A percentile compares a stretch with the other conserved stretches of the same genome.
phyloP scores from a whole-genome alignment of 2,329 filamentous ascomycete species.

The Fusarium poae region DNA sequence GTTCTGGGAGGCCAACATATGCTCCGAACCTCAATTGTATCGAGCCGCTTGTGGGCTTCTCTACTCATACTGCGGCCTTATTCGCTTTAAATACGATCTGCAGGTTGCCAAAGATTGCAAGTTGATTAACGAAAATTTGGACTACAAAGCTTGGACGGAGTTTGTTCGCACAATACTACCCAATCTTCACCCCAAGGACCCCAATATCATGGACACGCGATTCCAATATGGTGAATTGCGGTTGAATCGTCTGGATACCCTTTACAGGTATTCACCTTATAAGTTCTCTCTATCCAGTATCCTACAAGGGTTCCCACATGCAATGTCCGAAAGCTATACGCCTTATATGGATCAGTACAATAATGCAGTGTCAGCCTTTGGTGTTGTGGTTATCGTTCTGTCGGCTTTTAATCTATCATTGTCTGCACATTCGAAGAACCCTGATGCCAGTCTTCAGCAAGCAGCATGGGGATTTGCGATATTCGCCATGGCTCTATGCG shows the following conservation, averaged over 20 bases:
- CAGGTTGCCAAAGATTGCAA: background rate
- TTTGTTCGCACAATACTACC: background rate
- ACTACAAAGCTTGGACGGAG: background rate
- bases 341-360: constrained; percentile 19
- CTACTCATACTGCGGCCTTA: constrained; percentile 10
- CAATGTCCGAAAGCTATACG: constrained; percentile 5
- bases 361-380: constrained; percentile 5
- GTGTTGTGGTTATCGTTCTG: constrained; percentile 5
- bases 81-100: background rate
- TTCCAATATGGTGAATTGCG: constrained; percentile 7
- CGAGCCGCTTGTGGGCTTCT: constrained; percentile 3
- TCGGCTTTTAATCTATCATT: constrained; percentile 8
- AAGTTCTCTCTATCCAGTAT: constrained; percentile 13
- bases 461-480: constrained; percentile 1
- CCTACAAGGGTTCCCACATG: constrained; percentile 2
- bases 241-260: background rate
- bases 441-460: background rate
- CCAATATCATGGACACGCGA: background rate
- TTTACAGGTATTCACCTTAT: constrained; percentile 9
- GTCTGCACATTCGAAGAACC: background rate
- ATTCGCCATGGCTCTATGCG: constrained; percentile 1
- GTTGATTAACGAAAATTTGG: background rate
- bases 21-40: background rate
- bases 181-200: constrained; percentile 4
- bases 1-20: constrained; percentile 6